Percentiles rank a stretch among this genome's conserved stretches.
Evolutionary conservation across 495 filamentous ascomycete genomes (phyloP).

Genomic region (Collariella sp.): DNA sequence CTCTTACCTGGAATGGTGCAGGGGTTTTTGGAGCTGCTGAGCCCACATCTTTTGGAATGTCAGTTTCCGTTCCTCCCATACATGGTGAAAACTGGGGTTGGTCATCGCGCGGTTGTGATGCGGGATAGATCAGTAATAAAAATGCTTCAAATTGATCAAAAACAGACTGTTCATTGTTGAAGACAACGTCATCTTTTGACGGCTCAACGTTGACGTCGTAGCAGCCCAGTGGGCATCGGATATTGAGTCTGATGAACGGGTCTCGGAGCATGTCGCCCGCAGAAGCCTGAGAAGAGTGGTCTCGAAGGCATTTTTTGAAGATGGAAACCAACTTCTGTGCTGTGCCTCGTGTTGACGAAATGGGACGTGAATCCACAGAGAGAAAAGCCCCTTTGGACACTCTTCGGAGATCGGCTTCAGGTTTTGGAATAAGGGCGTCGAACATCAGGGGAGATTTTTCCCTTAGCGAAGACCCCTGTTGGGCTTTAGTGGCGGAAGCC

Average conservation of each 20-base stretch:
- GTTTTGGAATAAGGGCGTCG: conserved; percentile 52
- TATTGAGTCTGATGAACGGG: conserved; percentile 66
- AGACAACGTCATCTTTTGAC: conserved; percentile 80
- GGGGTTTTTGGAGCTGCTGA: background rate
- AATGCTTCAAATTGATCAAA: conserved; percentile 43
- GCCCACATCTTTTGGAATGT: background rate
- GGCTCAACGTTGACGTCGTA: conserved; percentile 92
- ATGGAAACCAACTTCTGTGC: conserved; percentile 54
- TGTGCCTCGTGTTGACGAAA: conserved; percentile 55
- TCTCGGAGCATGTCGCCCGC: conserved; percentile 27
- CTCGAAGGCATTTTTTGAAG: conserved; percentile 15
- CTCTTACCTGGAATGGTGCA: background rate
- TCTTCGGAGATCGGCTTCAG: conserved; percentile 44
- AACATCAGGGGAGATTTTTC: conserved; percentile 22
- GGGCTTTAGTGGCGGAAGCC: background rate
- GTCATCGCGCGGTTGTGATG: background rate
- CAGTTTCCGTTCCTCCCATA: background rate
- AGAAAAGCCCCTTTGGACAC: conserved; percentile 56
- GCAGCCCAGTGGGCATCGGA: conserved; percentile 57
- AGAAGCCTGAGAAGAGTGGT: conserved; percentile 7
- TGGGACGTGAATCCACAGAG: conserved; percentile 69
- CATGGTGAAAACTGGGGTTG: background rate
- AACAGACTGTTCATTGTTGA: conserved; percentile 52
- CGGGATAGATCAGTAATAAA: conserved; percentile 41
- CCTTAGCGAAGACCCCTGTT: background rate